Evolutionary conservation across 2,329 filamentous ascomycete genomes (phyloP), one percentile per base, ranked within the genome.

Genomic region (Sordariomycetes sp.): DNA sequence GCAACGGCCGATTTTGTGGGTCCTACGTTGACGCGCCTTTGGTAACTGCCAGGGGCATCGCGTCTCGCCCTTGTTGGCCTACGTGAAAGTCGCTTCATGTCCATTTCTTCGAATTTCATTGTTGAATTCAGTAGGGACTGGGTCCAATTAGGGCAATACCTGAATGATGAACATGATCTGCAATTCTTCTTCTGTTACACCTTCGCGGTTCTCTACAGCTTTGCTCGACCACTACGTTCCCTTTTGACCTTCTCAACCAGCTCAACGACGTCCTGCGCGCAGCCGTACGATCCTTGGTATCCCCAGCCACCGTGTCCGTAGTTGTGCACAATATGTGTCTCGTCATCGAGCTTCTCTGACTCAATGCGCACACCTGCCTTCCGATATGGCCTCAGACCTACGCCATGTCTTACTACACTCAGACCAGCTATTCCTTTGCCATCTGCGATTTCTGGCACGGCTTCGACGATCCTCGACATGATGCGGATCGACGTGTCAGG

Each of bases 241-340:
- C 33, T 45, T 5, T 48, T 41, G 15, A 88, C 68, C 52, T 81
- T 72, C 28, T 72, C 69, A 5, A 86, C 79, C 53, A 88, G 57
- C 52, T 75, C 70, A 2, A 81, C 68, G 1, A 78, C 79, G 21
- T 68, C 64, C 48, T 79, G 66, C 1, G 83, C 75, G 53, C 81
- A 86, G 2, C 83, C 85, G 55, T 82, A 90, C 17, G 66, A 75
- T 2, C 68, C 71, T 49, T 77, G 72, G 39, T 75, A 94, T 8
- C 87, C 88, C 69, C 82, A 86, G 2, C 83, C 82, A 2, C 75
- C 79, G 53, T 87, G 82, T 0, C 83, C 84, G 46, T 88, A 88
- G 47, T 86, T 83, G 53, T 90, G 85, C 34, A 92, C 79, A n/a
- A 87, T 70, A 55, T 27, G 25, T 15, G 33, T 27, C 21, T 15